Percentiles rank a stretch among this genome's conserved stretches.
Evolutionary conservation across 1,284 basidiomycete species (phyloP).

Genomic region (Xerocomus cyaneibrunnescens): DNA sequence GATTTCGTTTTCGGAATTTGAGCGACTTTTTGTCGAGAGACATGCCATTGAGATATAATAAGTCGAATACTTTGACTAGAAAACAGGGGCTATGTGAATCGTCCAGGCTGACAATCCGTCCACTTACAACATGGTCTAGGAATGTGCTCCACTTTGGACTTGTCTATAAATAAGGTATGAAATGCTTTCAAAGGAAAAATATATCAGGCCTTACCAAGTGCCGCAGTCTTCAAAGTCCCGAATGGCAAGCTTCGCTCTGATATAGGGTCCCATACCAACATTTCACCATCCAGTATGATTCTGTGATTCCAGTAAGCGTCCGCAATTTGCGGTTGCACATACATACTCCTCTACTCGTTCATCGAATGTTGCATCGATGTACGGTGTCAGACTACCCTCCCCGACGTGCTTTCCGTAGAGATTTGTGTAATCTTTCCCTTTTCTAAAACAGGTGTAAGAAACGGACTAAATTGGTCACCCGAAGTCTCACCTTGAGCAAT

Average conservation of each 20-base stretch:
- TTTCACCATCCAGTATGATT: conserved; percentile 92
- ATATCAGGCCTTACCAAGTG: conserved; percentile 53
- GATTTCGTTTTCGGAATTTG: conserved; percentile 68
- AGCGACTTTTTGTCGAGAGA: conserved; percentile 65
- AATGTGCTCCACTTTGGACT: conserved; percentile 64
- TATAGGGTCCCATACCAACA: conserved; percentile 94
- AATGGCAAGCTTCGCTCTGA: conserved; percentile 86
- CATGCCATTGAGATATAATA: conserved; percentile 81
- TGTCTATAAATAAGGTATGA: conserved; percentile 46
- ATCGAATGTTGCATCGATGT: conserved; percentile 75
- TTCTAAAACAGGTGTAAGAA: conserved; percentile 47
- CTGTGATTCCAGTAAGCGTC: conserved; percentile 41
- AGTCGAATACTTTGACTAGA: conserved; percentile 91
- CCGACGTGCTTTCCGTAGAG: conserved; percentile 84
- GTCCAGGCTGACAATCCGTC: neutral
- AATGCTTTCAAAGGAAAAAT: neutral
- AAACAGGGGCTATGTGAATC: conserved; percentile 3
- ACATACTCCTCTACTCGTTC: conserved; percentile 76
- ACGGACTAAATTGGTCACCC: neutral
- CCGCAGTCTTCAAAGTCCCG: conserved; percentile 89
- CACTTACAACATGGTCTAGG: conserved; percentile 86
- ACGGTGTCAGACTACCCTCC: conserved; percentile 83
- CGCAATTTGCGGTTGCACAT: neutral
- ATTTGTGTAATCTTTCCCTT: conserved; percentile 92
- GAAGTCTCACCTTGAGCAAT: conserved; percentile 73